Conservation (phyloP, 345 rosid species). For the Pugionium dolabratum region DNA sequence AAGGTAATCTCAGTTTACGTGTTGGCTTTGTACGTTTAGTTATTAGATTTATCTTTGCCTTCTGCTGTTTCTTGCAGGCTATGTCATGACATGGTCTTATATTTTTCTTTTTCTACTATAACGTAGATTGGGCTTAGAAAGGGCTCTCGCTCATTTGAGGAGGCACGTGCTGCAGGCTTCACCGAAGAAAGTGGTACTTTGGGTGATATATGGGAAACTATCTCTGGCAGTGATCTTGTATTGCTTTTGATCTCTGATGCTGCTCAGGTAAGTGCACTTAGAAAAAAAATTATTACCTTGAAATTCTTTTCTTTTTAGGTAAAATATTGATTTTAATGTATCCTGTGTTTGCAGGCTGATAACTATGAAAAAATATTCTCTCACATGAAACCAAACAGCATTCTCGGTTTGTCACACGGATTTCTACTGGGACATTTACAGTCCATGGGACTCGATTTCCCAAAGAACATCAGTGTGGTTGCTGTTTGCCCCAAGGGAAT, state of each 20-base stretch:
- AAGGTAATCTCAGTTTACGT: slow-evolving; percentile 49
- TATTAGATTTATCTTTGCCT: background rate
- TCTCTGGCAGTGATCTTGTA: slow-evolving; percentile 82
- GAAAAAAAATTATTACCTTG: too few species aligned
- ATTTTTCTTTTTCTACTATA: background rate
- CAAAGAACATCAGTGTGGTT: slow-evolving; percentile 69
- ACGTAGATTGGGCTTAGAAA: slow-evolving; percentile 76
- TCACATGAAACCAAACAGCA: slow-evolving; percentile 88
- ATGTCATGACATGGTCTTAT: slow-evolving; percentile 14
- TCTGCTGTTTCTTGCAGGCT: background rate
- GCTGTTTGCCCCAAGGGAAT: slow-evolving; percentile 84
- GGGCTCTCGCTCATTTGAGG: slow-evolving; percentile 79
- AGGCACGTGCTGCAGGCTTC: slow-evolving; percentile 85
- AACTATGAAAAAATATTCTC: slow-evolving; percentile 73
- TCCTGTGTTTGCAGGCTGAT: slow-evolving; percentile 60
- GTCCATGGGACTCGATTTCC: slow-evolving; percentile 68
- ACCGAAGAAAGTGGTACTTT: slow-evolving; percentile 77
- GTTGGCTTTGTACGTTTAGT: background rate
- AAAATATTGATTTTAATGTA: background rate
- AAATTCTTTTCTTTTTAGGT: too few species aligned
- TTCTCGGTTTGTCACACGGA: slow-evolving; percentile 91
- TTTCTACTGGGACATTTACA: slow-evolving; percentile 84
- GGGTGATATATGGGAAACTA: slow-evolving; percentile 85
- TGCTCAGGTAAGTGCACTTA: slow-evolving; percentile 63
- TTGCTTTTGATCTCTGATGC: slow-evolving; percentile 83